phyloP scores from a whole-genome alignment of 768 basidiomycete genomes.

The Hericium erinaceus region DNA sequence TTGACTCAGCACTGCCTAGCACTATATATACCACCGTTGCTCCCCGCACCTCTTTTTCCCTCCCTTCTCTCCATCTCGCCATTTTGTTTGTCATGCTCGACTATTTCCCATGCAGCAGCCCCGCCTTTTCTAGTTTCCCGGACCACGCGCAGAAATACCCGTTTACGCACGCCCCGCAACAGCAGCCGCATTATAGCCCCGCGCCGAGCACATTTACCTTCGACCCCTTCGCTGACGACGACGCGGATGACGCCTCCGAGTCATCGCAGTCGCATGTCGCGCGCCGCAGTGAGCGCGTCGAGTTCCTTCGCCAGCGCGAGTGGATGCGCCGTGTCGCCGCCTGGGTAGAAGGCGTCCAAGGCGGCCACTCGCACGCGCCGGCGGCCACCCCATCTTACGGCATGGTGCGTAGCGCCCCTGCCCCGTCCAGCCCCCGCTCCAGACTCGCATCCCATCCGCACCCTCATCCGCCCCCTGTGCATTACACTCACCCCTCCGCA shows the following conservation, averaged over 20 bases:
- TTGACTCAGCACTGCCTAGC: not conserved
- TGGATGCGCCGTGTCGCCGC: constrained; percentile 15
- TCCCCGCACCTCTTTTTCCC: not conserved
- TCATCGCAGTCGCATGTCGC: constrained; percentile 8
- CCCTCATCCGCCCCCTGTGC: too few relatives aligned
- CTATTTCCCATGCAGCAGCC: not conserved
- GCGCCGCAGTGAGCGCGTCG: constrained; percentile 9
- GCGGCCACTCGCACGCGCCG: constrained; percentile 8
- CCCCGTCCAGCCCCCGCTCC: too few relatives aligned
- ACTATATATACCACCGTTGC: not conserved
- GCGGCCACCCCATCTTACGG: constrained; percentile 1
- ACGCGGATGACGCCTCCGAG: constrained; percentile 9
- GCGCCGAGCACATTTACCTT: constrained; percentile 9
- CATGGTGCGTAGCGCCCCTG: not conserved
- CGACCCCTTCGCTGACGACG: constrained; percentile 15
- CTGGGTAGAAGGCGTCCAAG: constrained; percentile 14
- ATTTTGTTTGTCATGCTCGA: not conserved
- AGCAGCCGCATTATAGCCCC: not conserved
- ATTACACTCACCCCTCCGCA: too few relatives aligned
- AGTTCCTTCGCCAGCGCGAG: constrained; percentile 13
- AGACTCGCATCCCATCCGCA: too few relatives aligned
- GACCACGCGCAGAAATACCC: not conserved
- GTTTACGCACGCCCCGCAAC: not conserved
- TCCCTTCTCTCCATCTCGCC: not conserved
- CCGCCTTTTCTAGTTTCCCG: not conserved